These are phyloP conservation scores for Linum trigynum DNA, from an alignment of 345 rosid species.

Conservation along the genomic window DNA sequence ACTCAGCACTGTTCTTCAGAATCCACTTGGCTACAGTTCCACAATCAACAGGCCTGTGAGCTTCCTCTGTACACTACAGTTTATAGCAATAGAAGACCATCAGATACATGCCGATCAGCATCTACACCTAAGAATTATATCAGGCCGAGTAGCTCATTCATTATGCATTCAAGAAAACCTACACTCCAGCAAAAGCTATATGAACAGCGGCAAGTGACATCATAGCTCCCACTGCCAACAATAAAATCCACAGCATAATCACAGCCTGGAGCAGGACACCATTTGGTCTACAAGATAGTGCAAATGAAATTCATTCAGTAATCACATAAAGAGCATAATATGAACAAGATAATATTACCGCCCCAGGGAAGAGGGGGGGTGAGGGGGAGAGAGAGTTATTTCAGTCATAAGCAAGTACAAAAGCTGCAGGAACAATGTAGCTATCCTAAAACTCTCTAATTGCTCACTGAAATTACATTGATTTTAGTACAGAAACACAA, in stretches of 20 bases:
- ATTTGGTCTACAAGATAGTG: slow-evolving; percentile 1
- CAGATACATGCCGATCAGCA: background rate
- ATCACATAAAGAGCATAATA: background rate
- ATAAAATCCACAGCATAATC: slow-evolving; percentile 11
- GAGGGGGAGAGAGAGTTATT: background rate
- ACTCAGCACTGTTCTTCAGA: slow-evolving; percentile 8
- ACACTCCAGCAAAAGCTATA: slow-evolving; percentile 11
- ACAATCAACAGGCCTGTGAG: slow-evolving; percentile 11
- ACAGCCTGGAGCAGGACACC: slow-evolving; percentile 12
- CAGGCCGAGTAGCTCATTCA: background rate
- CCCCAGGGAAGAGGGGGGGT: too few relatives aligned
- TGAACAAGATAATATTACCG: too few relatives aligned
- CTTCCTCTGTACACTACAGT: slow-evolving; percentile 9
- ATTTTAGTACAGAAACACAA: too few relatives aligned
- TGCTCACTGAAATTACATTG: background rate
- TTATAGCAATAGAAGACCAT: background rate
- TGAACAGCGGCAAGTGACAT: slow-evolving; percentile 8
- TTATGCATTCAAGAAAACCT: background rate
- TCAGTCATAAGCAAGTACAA: background rate
- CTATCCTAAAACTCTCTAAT: background rate
- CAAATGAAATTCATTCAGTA: background rate
- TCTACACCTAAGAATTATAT: background rate
- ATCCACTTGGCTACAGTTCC: slow-evolving; percentile 9
- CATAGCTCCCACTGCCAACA: slow-evolving; percentile 10
- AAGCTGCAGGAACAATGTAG: background rate